Percentiles rank a stretch among this genome's conserved stretches.
phyloP scores from a whole-genome alignment of 1,284 basidiomycete genomes.

The Golubevia sp. region DNA sequence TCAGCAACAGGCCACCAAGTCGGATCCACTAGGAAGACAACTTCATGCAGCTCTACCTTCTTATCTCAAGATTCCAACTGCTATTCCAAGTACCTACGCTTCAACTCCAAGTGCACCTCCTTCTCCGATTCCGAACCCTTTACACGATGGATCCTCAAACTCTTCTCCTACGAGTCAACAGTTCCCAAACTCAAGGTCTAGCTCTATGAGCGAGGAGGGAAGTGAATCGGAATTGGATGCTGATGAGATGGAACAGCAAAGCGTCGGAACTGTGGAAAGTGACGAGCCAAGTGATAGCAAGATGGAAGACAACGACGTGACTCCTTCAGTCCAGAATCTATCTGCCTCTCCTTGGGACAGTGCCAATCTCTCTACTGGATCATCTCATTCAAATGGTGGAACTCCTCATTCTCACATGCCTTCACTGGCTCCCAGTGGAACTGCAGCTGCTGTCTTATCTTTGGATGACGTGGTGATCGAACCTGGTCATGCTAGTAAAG shows the following conservation, averaged over 20 bases:
- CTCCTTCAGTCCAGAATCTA: too few relatives aligned
- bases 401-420: constrained; percentile 4
- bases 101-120: constrained; percentile 19
- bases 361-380: neutral
- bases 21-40: constrained; percentile 3
- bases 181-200: too few relatives aligned
- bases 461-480: constrained; percentile 39
- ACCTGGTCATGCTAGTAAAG: constrained; percentile 39
- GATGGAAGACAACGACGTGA: too few relatives aligned
- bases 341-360: too few relatives aligned
- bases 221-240: too few relatives aligned
- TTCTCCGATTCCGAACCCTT: constrained; percentile 18
- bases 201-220: too few relatives aligned
- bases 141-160: neutral
- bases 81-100: constrained; percentile 48
- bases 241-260: too few relatives aligned
- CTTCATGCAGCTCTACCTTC: constrained; percentile 37
- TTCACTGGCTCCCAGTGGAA: constrained; percentile 18
- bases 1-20: neutral
- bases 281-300: too few relatives aligned
- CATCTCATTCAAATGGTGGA: constrained; percentile 11
- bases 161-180: too few relatives aligned
- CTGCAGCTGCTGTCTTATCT: constrained; percentile 32
- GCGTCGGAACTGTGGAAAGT: too few relatives aligned
- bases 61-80: constrained; percentile 58